Percentiles rank a stretch among this genome's conserved stretches.
Conservation (phyloP, 257 asterid species). For the Vinca minor region DNA sequence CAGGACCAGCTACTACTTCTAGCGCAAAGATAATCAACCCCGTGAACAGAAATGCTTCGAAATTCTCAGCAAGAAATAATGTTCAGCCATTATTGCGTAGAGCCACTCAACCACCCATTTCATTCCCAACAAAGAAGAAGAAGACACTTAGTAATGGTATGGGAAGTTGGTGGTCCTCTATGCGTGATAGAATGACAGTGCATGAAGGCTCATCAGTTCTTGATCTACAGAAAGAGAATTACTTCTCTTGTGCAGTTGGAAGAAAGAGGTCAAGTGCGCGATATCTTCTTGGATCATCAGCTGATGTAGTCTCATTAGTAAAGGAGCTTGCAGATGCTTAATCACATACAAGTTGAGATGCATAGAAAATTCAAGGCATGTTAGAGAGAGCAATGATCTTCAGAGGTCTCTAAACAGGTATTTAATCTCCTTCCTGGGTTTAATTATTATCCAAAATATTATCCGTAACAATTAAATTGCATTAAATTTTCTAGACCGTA, state of each 20-base stretch:
- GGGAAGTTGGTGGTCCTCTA: slow-evolving; percentile 49
- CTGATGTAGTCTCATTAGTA: slow-evolving; percentile 63
- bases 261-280: slow-evolving; percentile 63
- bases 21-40: slow-evolving; percentile 46
- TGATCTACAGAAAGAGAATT: slow-evolving; percentile 71
- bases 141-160: slow-evolving; percentile 33
- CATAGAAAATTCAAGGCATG: neutral
- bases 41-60: slow-evolving; percentile 27
- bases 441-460: neutral
- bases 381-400: neutral
- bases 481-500: neutral
- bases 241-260: slow-evolving; percentile 90
- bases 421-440: slow-evolving; percentile 3
- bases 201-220: slow-evolving; percentile 90
- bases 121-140: slow-evolving; percentile 41
- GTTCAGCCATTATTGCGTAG: slow-evolving; percentile 28
- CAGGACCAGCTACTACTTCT: slow-evolving; percentile 32
- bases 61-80: slow-evolving; percentile 31
- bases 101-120: slow-evolving; percentile 26
- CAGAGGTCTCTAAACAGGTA: neutral
- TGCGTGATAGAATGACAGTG: slow-evolving; percentile 48
- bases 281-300: slow-evolving; percentile 65
- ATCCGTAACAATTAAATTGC: neutral
- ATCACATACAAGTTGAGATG: slow-evolving; percentile 6
- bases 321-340: slow-evolving; percentile 37